These are phyloP conservation scores for Colletotrichum sidae DNA, from an alignment of 2,329 filamentous ascomycete genomes.

Conservation along the genomic window DNA sequence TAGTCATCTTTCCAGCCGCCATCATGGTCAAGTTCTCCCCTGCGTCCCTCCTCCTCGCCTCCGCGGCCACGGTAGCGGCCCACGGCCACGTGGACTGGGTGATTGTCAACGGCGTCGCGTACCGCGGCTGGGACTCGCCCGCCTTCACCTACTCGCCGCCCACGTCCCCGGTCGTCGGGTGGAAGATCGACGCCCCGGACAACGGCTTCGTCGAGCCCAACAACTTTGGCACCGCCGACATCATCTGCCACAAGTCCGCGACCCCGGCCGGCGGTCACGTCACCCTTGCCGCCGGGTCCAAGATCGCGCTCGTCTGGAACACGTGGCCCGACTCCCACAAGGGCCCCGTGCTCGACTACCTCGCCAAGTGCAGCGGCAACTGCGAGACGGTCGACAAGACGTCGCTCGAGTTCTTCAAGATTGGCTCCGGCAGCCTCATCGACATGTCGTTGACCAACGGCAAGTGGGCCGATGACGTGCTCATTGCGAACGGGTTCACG, in stretches of 20 bases:
- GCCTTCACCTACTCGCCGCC: constrained; percentile 38
- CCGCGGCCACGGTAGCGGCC: constrained; percentile 40
- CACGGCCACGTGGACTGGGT: constrained; percentile 49
- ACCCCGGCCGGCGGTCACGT: constrained; percentile 53
- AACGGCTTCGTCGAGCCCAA: constrained; percentile 60
- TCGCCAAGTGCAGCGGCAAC: constrained; percentile 65
- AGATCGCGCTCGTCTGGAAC: constrained; percentile 71
- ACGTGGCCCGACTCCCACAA: constrained; percentile 74
- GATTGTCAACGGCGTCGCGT: constrained; percentile 45
- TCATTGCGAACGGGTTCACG: constrained; percentile 59
- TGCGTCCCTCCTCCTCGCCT: constrained; percentile 38
- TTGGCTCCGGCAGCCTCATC: constrained; percentile 64
- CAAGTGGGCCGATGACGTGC: constrained; percentile 67
- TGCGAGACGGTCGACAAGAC: constrained; percentile 64
- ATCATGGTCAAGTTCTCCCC: constrained; percentile 25
- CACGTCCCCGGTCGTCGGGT: constrained; percentile 44
- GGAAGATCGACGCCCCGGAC: constrained; percentile 50
- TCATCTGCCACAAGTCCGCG: constrained; percentile 60
- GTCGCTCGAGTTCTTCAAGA: constrained; percentile 69
- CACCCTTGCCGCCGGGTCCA: constrained; percentile 67
- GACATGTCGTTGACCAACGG: constrained; percentile 55
- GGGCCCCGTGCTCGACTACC: constrained; percentile 70
- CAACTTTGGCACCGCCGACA: constrained; percentile 52
- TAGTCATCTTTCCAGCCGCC: not conserved
- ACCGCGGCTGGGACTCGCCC: constrained; percentile 58